Evolutionary conservation across 1,284 basidiomycete species (phyloP).

Genomic region (Xerocomus amazonicus): DNA sequence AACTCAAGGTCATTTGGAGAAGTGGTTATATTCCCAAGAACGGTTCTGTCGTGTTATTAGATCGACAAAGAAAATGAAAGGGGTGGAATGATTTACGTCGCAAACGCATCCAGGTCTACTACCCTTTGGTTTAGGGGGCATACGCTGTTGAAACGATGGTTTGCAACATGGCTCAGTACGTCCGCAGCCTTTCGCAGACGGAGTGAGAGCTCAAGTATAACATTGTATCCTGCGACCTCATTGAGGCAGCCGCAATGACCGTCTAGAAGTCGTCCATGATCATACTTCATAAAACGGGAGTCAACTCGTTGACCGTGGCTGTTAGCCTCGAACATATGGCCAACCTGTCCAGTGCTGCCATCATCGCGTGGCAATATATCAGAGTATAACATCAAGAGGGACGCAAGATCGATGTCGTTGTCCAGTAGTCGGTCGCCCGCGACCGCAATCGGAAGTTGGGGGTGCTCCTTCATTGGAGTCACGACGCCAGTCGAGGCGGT

Average conservation of each 20-base stretch:
- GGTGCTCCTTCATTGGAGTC: conserved; percentile 40
- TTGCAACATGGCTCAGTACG: conserved; percentile 47
- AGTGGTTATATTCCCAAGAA: conserved; percentile 36
- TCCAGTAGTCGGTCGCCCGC: conserved; percentile 27
- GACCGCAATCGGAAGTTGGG: conserved; percentile 30
- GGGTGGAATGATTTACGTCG: conserved; percentile 44
- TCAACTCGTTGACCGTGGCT: conserved; percentile 7
- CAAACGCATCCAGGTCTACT: conserved; percentile 52
- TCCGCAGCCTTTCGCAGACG: conserved; percentile 56
- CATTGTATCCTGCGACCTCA: conserved; percentile 50
- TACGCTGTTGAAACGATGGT: conserved; percentile 42
- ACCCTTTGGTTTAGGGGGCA: conserved; percentile 55
- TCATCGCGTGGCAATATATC: conserved; percentile 25
- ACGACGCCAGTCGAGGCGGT: conserved; percentile 41
- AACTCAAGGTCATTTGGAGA: conserved; percentile 24
- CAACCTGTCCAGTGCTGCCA: conserved; percentile 13
- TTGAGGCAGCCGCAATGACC: conserved; percentile 58
- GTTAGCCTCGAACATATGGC: conserved; percentile 2
- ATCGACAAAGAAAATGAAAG: not conserved
- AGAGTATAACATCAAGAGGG: conserved; percentile 40
- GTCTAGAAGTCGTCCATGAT: conserved; percentile 11
- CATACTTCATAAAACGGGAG: conserved; percentile 14
- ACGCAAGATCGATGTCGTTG: conserved; percentile 38
- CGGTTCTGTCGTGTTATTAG: conserved; percentile 28
- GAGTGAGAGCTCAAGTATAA: conserved; percentile 58